Base-by-base conservation (phyloP, 805 yeast genomes). In the Nakazawaea laoshanensis region DNA sequence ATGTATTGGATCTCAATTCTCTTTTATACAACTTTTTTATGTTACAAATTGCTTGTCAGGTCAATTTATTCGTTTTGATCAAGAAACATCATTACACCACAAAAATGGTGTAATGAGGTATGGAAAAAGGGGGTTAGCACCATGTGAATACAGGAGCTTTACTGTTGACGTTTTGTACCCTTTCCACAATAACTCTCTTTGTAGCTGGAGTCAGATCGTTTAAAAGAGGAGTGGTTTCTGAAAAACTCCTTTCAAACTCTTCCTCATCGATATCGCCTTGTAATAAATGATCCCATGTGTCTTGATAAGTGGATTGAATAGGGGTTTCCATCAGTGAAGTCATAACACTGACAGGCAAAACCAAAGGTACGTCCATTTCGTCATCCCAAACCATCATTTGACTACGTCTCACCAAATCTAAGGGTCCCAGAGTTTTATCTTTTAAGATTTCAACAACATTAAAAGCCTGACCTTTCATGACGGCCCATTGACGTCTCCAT, bases 381-480 rank as follows among this genome's bases (percentile, higher is more conserved):
- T 77, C 78, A 47, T 80, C 86, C 58, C 70, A 62, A 0, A 79
- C 70, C 35, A 73, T 46, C 19, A 76, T 58, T 30, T 77, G 59
- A 8, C 74, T 69, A 31, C 79, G 52, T 38, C 82, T 57, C 1
- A 76, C 77, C 9, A 80, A 54, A 40, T 79, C 86, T 35, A 79
- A 52, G 0, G 87, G 87, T 0, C 86, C 84, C 24, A 75, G 78
- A 15, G 67, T 63, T 1, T 64, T 59, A 20, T 58, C 55, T 45
- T 74, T 74, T 33, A 80, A 50, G 2, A 79, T 65, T 43, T 81
- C 85, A 3, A 78, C 80, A 3, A 80, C 78, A 42, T 78, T 79
- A 56, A 77, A 79, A 0, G 88, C 84, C 47, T 81, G 88, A 0
- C 88, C 89, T 47, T 80, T 80, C 46, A 80, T 46, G 3, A 81